These are phyloP conservation scores for Astrothelium macrocarpum DNA, from an alignment of 495 filamentous ascomycete genomes.

Conservation along the genomic window DNA sequence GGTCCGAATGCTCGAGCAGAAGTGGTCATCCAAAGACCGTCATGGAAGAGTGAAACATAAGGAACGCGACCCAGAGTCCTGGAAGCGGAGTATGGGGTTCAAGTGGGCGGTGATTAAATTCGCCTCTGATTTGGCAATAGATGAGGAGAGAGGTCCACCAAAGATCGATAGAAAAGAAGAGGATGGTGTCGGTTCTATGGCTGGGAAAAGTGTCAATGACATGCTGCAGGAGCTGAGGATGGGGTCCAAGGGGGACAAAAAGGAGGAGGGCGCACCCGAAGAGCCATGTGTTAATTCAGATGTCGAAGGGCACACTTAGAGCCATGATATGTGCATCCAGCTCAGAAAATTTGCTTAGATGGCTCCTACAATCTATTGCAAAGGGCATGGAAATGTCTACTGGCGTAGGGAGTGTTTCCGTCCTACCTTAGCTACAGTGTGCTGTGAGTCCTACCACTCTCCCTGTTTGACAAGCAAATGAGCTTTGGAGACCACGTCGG, in stretches of 20 bases:
- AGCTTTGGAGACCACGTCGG: no score
- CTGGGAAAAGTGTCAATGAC: conserved; percentile 14
- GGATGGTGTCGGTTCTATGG: not conserved
- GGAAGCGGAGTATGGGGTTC: conserved; percentile 15
- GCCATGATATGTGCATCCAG: not conserved
- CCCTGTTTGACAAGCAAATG: no score
- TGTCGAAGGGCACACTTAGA: not conserved
- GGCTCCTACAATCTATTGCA: no score
- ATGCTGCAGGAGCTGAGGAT: not conserved
- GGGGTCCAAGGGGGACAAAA: not conserved
- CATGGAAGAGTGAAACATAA: conserved; percentile 3
- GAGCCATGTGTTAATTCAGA: not conserved
- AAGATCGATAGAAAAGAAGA: conserved; percentile 13
- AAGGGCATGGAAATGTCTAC: no score
- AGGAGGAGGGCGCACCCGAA: not conserved
- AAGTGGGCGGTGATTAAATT: conserved; percentile 20
- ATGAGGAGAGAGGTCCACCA: conserved; percentile 8
- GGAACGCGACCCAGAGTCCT: conserved; percentile 10
- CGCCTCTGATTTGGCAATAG: not conserved
- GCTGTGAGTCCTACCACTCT: no score
- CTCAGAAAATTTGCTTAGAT: not conserved
- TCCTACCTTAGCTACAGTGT: no score
- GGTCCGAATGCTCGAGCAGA: conserved; percentile 19
- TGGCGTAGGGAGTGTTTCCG: no score
- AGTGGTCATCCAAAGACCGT: conserved; percentile 10